Evolutionary conservation across 2,329 filamentous ascomycete genomes (phyloP).

Genomic region (Trichoderma atrobrunneum): DNA sequence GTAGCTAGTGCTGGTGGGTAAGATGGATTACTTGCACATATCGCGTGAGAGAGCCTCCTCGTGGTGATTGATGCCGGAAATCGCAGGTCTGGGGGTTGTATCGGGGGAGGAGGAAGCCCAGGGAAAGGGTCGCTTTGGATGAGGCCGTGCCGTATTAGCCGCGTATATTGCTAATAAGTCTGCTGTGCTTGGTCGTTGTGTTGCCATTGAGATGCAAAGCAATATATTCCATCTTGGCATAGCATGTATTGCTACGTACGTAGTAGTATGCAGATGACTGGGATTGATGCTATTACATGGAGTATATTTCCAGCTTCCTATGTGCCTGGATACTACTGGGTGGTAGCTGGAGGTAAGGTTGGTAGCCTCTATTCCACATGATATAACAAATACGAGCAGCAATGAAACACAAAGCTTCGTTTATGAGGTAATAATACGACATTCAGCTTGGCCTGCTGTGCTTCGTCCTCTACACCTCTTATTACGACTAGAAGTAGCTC

Average conservation of each 20-base stretch:
- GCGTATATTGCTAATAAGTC: background rate
- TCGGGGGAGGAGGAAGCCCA: background rate
- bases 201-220: background rate
- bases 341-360: background rate
- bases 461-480: background rate
- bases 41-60: background rate
- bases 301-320: background rate
- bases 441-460: background rate
- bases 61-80: background rate
- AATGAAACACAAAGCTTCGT: background rate
- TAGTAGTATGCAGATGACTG: background rate
- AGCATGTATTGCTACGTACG: background rate
- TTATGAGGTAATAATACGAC: background rate
- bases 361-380: background rate
- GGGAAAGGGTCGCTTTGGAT: background rate
- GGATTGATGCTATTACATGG: background rate
- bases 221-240: background rate
- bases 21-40: background rate
- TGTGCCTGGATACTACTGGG: too few relatives aligned
- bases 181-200: background rate
- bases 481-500: background rate
- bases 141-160: conserved; percentile 7
- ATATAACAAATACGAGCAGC: background rate
- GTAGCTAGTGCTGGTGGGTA: background rate
- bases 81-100: background rate